Conservation (phyloP, 176 grass and related monocot genomes). For the Dactylis glomerata region DNA sequence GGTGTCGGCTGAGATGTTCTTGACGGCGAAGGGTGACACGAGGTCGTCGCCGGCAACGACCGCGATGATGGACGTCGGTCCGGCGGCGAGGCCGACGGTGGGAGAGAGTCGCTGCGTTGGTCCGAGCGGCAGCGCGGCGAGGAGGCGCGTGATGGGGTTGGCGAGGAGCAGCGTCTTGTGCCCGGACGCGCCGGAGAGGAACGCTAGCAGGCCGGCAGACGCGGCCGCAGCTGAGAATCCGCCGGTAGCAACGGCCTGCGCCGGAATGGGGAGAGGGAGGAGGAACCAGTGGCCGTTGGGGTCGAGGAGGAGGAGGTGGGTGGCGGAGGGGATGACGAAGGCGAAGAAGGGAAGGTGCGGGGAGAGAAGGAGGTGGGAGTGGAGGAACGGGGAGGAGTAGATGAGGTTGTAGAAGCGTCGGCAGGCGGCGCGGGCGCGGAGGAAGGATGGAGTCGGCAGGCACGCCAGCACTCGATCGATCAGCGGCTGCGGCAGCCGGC, state of each 20-base stretch:
- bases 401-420: slow-evolving; percentile 81
- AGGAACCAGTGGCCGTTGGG: slow-evolving; percentile 53
- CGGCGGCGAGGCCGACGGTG: slow-evolving; percentile 65
- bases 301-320: slow-evolving; percentile 53
- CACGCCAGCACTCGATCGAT: slow-evolving; percentile 82
- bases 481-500: slow-evolving; percentile 65
- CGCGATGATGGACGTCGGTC: slow-evolving; percentile 66
- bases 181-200: slow-evolving; percentile 65
- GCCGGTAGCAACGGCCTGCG: background rate
- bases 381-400: slow-evolving; percentile 85
- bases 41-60: slow-evolving; percentile 79
- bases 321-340: slow-evolving; percentile 44
- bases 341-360: slow-evolving; percentile 78
- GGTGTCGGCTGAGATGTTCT: slow-evolving; percentile 87
- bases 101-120: slow-evolving; percentile 75
- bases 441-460: slow-evolving; percentile 70
- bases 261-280: slow-evolving; percentile 42
- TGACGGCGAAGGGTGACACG: slow-evolving; percentile 92
- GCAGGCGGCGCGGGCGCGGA: slow-evolving; percentile 72
- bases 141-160: slow-evolving; percentile 79
- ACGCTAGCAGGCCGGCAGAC: slow-evolving; percentile 69
- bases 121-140: slow-evolving; percentile 55
- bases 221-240: slow-evolving; percentile 64
- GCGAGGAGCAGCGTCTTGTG: slow-evolving; percentile 75
- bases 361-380: slow-evolving; percentile 79